A percentile compares a stretch with the other conserved stretches of the same genome.
These are phyloP conservation scores for Boehmeria nivea DNA, from an alignment of 306 rosid genomes.

Conservation along the genomic window DNA sequence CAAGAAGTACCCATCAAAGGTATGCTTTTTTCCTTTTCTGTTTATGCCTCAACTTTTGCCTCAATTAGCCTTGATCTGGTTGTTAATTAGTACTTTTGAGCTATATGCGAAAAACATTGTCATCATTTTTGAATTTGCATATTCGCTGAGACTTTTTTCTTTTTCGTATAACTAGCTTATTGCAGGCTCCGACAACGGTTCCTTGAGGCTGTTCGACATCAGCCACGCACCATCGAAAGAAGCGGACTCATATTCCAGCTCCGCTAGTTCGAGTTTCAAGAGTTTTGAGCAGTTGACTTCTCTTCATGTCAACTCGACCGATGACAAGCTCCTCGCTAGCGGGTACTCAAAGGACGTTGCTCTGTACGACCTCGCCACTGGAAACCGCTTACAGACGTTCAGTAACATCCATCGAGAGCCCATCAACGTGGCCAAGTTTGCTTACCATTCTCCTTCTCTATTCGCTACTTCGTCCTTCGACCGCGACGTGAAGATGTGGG, in stretches of 20 bases:
- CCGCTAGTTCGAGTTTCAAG: conserved; percentile 55
- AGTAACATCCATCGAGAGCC: conserved; percentile 76
- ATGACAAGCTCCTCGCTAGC: conserved; percentile 81
- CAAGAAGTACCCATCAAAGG: conserved; percentile 79
- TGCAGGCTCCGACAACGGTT: conserved; percentile 91
- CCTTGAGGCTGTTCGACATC: conserved; percentile 64
- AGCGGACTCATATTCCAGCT: conserved; percentile 34
- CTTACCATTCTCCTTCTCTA: conserved; percentile 73
- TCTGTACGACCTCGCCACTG: conserved; percentile 61
- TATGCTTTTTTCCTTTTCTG: too few species aligned
- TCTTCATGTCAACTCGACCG: conserved; percentile 71
- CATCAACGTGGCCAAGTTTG: conserved; percentile 74
- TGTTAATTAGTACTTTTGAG: too few species aligned
- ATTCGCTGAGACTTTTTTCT: too few species aligned
- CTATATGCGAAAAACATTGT: too few species aligned
- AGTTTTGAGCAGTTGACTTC: conserved; percentile 80
- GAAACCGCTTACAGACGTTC: conserved; percentile 63
- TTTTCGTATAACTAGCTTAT: conserved; percentile 52
- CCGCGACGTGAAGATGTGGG: conserved; percentile 84
- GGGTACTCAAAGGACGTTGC: conserved; percentile 85
- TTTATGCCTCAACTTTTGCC: too few species aligned
- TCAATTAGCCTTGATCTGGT: too few species aligned
- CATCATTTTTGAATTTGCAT: too few species aligned
- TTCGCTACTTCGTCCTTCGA: conserved; percentile 85
- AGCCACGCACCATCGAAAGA: conserved; percentile 30